Evolutionary conservation across 1,284 basidiomycete species (phyloP).

Genomic region (Moesziomyces sp.): DNA sequence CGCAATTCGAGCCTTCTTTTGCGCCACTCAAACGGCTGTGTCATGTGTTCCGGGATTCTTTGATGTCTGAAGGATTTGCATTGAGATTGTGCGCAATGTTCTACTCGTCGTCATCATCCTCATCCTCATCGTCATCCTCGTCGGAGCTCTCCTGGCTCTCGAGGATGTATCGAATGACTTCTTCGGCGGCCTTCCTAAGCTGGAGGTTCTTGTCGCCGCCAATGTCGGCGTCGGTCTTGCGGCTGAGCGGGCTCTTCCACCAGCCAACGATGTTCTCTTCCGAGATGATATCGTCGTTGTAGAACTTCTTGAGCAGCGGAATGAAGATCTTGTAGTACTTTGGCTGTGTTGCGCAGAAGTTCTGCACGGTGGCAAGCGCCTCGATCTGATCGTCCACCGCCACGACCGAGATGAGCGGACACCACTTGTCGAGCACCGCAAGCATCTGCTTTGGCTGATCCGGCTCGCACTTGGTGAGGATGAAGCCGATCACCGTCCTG

Average conservation of each 20-base stretch:
- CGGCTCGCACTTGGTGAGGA: conserved; percentile 56
- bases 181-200: conserved; percentile 67
- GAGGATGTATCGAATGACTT: conserved; percentile 68
- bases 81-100: not conserved
- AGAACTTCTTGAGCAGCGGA: conserved; percentile 68
- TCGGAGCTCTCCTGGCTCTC: conserved; percentile 67
- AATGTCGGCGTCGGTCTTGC: conserved; percentile 12
- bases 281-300: conserved; percentile 69
- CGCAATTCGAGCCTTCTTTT: no score
- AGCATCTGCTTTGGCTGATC: conserved; percentile 54
- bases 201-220: conserved; percentile 62
- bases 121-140: conserved; percentile 60
- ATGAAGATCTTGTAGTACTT: conserved; percentile 67
- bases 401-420: conserved; percentile 65
- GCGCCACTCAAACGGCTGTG: not conserved
- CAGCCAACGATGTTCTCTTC: conserved; percentile 69
- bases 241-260: conserved; percentile 63
- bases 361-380: conserved; percentile 65
- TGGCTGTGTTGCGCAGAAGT: conserved; percentile 31
- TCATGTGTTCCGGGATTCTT: not conserved
- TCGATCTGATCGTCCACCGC: conserved; percentile 67
- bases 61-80: not conserved
- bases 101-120: conserved; percentile 29
- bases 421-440: conserved; percentile 67
- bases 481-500: conserved; percentile 76